Base-by-base conservation (phyloP, 1,284 basidiomycete species). In the Erythrobasidium hasegawianum region DNA sequence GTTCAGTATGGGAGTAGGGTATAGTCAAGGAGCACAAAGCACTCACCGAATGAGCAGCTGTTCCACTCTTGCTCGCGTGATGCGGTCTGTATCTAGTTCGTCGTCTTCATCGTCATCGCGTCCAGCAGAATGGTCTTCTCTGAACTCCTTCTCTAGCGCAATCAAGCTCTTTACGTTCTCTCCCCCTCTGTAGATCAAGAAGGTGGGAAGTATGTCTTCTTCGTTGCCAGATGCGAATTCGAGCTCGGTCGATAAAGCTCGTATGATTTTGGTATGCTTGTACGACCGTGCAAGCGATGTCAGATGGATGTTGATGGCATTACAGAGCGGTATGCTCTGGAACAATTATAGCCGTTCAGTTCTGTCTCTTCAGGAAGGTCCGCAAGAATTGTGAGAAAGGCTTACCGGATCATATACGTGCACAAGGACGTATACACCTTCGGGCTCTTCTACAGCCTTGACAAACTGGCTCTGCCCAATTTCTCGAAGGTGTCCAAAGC, bases 401-500 rank as follows among this genome's bases (percentile, higher is more conserved):
- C 86, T 71, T 75, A 90, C 89, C 47, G 88, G 81, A 72, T 90
- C 87, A 72, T 90, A 92, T 7, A 92, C 80, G 76, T 92, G 89
- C 33, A 92, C 81, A 13, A 90, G 83, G 14, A 92, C 87, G 84
- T 87, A 89, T 3, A 85, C 82, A 1, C 82, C 83, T 59, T 78
- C 78, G 75, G 74, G 73, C 24, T 74, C 73, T 59, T 91, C 89
- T 3, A 92, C 84, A 1, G 89, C 87, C 58, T 80, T 79, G 59
- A 91, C 80, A 73, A 86, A 92, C 24, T 87, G 86, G 67, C 83
- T 81, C 68, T 84, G 77, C 0, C 88, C 89, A 2, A 92, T 87
- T 75, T 92, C 89, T 50, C 89, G 79, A 70, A 92, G 74, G 76
- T 91, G 87, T 0, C 90, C 89, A 77, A 90, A 91, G 67, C 80